phyloP scores from a whole-genome alignment of 2,329 filamentous ascomycete species.

The Colletotrichum cordylinicola region DNA sequence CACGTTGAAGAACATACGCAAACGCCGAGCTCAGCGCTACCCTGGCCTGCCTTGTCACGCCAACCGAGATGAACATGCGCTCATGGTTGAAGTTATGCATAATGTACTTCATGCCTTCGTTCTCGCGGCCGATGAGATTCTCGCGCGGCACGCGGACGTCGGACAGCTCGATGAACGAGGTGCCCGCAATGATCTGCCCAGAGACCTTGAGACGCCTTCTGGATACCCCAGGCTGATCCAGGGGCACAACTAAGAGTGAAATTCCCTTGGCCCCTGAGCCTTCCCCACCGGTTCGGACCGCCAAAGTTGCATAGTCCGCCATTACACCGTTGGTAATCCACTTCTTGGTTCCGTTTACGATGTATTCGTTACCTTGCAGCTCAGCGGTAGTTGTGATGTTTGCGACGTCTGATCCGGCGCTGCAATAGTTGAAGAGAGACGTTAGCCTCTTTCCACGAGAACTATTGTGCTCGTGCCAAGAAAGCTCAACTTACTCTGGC shows the following conservation, averaged over 20 bases:
- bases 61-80: slow-evolving; percentile 70
- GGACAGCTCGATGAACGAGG: slow-evolving; percentile 78
- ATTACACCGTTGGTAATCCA: slow-evolving; percentile 81
- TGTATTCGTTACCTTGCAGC: slow-evolving; percentile 69
- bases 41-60: slow-evolving; percentile 63
- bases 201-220: slow-evolving; percentile 73
- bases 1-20: slow-evolving; percentile 42
- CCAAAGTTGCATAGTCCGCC: slow-evolving; percentile 73
- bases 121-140: slow-evolving; percentile 74
- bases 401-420: slow-evolving; percentile 74
- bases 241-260: slow-evolving; percentile 71
- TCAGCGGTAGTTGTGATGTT: slow-evolving; percentile 73
- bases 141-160: slow-evolving; percentile 74
- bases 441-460: not conserved
- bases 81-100: slow-evolving; percentile 87
- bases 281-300: slow-evolving; percentile 69
- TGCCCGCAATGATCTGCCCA: slow-evolving; percentile 70
- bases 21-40: slow-evolving; percentile 42
- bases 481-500: slow-evolving; percentile 50
- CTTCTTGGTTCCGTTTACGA: slow-evolving; percentile 80
- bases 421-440: not conserved
- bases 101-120: slow-evolving; percentile 75
- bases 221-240: slow-evolving; percentile 69
- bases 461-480: fast-evolving
- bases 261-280: slow-evolving; percentile 67